Base-by-base conservation (phyloP, 2,329 filamentous ascomycete species). In the Cytospora piceicola region DNA sequence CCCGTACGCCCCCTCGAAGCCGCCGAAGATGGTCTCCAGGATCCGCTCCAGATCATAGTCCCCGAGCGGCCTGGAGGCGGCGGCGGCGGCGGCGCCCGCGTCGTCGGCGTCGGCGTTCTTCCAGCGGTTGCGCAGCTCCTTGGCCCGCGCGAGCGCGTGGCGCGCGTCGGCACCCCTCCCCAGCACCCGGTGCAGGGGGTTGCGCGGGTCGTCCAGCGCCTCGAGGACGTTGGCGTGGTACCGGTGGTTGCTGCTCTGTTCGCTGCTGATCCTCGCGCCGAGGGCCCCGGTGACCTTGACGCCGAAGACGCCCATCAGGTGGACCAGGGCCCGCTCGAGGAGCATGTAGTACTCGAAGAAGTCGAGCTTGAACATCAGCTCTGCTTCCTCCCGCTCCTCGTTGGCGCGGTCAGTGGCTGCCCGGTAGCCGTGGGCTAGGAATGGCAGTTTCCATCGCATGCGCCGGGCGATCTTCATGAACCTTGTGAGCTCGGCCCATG, bases 281-380 rank as follows among this genome's bases (percentile, higher is more conserved):
- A 70, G 66, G 7, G 70, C 72, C 0, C 78, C 75, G 0, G 79
- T 75, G 0, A 92, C 79, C 0, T 74, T 73, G 6, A 91, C 80
- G 9, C 84, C 86, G 66, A 88, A 90, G 0, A 91, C 83, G 0
- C 82, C 82, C n/a, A 91, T 82, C 0, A 91, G 78, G 56, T 89
- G 84, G 1, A 91, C 88, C 9, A 92, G 80, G 0, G 88, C 89
- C 34, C 90, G 85, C 76, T 93, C 90, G 8, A 92, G 83, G 42
- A 91, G 82, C 60, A 87, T 86, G 77, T 92, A 92, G 75, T 89
- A 92, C 72, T 93, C 90, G 76, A 90, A 88, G 69, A 92, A 93
- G 72, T 92, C 90, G 9, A 92, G 82, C 74, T 92, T 92, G 79
- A 92, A 92, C 82, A 91, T 91, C 20, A 85, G 81, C 74, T 89